Percentiles rank a stretch among this genome's conserved stretches.
Conservation (phyloP, 805 yeast genomes). For the Torulaspora franciscae region DNA sequence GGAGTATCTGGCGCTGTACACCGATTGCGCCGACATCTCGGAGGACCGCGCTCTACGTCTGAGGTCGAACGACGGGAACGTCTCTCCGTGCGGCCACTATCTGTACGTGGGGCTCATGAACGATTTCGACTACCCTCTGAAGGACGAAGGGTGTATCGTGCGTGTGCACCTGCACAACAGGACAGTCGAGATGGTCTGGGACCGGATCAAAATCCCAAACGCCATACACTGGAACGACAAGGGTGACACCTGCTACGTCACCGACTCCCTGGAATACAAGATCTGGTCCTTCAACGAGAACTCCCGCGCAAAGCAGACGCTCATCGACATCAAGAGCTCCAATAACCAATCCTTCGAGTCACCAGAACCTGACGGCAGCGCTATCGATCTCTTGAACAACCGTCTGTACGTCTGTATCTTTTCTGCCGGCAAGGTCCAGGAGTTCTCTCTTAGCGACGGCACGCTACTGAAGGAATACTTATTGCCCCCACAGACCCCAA, state of each 20-base stretch:
- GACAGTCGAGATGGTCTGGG: constrained; percentile 33
- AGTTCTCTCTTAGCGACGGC: constrained; percentile 45
- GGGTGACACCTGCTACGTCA: constrained; percentile 43
- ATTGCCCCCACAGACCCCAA: constrained; percentile 53
- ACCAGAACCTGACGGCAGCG: constrained; percentile 80
- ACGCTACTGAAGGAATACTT: constrained; percentile 45
- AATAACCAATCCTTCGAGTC: constrained; percentile 24
- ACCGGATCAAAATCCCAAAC: constrained; percentile 55
- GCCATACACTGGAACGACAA: constrained; percentile 57
- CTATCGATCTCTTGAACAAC: constrained; percentile 47
- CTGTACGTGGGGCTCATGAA: constrained; percentile 81
- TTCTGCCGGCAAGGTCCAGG: constrained; percentile 53
- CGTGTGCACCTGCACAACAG: constrained; percentile 37
- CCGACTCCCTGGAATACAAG: constrained; percentile 46
- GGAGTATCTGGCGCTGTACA: constrained; percentile 38
- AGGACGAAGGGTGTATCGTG: constrained; percentile 52
- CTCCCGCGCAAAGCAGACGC: constrained; percentile 32
- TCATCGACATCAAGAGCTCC: constrained; percentile 37
- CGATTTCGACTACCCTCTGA: constrained; percentile 40
- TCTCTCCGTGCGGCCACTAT: constrained; percentile 65
- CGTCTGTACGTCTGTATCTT: constrained; percentile 64
- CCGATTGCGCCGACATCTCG: constrained; percentile 30
- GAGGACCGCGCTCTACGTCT: constrained; percentile 31
- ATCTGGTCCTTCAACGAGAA: constrained; percentile 45
- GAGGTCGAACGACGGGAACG: constrained; percentile 79